Evolutionary conservation across 2,329 filamentous ascomycete genomes (phyloP), one percentile per base, ranked within the genome.

Genomic region (Magnaporthiopsis incrustans): DNA sequence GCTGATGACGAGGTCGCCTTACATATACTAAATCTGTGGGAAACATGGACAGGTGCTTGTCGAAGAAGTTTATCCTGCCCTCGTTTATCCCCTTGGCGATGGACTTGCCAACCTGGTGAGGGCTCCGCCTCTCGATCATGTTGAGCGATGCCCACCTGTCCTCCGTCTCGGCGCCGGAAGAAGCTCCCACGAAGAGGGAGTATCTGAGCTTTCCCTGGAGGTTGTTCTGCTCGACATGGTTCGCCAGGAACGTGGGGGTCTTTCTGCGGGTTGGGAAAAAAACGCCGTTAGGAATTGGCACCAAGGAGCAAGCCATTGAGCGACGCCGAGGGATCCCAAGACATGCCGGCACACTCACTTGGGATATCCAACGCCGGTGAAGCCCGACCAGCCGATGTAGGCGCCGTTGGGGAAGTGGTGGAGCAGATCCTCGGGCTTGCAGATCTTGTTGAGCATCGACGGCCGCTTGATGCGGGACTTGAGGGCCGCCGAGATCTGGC

Each of bases 11-110:
- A 73, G 77, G 87, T 85, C n/a, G 14, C 26, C 62, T 58, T 63
- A 63, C 62, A 74, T 95, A 95, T 75, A 94, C 89, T 68, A 96
- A 80, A 73, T 96, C 92, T 56, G 88, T 84, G 4, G 92, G 92
- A 75, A 96, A 96, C 92, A 96, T 96, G 77, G 89, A 92, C 73
- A 96, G 76, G 79, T 96, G 92, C 80, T 96, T 96, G 76, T 96
- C 92, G 74, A 96, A 96, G 77, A 96, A 96, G 67, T 94, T 87
- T 78, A 96, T 96, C 69, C 89, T 83, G 58, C 92, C 92, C 70
- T 89, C 87, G 76, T 96, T 96, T 78, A 96, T 96, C 12, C 92
- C 92, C 80, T 91, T 94, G 66, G 92, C 86, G 68, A 96, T 96
- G 65, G 90, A 84, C 80, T 96, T 96, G 73, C 92, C 92, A 66